Base-by-base conservation (phyloP, 2,329 filamentous ascomycete genomes). In the Aspergillus tamarii region DNA sequence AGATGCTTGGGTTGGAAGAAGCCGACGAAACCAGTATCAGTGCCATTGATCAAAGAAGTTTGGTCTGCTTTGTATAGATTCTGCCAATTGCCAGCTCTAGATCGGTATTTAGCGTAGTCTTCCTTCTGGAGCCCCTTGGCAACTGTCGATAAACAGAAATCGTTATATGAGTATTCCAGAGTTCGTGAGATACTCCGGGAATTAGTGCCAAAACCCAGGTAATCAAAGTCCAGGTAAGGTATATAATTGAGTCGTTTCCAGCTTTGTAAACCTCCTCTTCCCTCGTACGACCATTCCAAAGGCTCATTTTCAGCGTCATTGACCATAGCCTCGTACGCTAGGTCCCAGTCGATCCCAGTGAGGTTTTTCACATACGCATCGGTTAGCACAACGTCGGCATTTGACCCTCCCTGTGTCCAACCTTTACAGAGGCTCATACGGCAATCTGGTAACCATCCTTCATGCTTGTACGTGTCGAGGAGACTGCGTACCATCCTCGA, bases 151-250 rank as follows among this genome's bases (percentile, higher is more conserved):
- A 91, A 87, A 62, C 84, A 85, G 71, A 86, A 93, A 76, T 93
- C 90, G 69, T 93, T 88, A 76, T 93, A 93, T 5, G 88, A 85
- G 72, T 93, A 93, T 72, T 93, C 91, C 1, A 93, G 82, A 0
- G 90, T 93, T 12, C 91, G 84, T 1, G 88, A 91, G 52, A 93
- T 85, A 64, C 85, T 89, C 10, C 91, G 83, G 0, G 90, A 92
- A 78, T 91, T 85, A 0, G 88, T 88, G 0, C 90, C 90, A 39
- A 89, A 88, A 1, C 89, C 89, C 36, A 84, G 77, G 2, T 83
- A 81, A 74, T 93, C 90, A 58, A 89, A 89, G 66, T 92, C 89
- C 59, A 89, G 84, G 0, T 87, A 85, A 0, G 91, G 90, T 32
- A 93, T 89, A 71, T 92, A 93, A 6, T 88, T 84, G 1, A 91